Conservation (phyloP, 495 filamentous ascomycete species). For the Aspergillus conjunctus region DNA sequence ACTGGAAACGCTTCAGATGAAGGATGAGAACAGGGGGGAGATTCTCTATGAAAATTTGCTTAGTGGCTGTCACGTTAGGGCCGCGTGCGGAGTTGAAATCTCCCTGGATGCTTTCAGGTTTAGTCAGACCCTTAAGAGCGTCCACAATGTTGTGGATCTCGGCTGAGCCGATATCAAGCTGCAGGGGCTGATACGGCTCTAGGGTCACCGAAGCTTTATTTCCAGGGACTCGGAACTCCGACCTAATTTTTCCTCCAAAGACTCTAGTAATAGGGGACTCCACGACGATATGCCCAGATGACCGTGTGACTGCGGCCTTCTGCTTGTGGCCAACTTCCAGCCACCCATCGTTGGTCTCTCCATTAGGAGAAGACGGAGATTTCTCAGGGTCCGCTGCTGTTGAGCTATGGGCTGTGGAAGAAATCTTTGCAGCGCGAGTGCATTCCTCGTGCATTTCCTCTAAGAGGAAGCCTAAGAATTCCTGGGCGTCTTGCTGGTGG, state of each 20-base stretch:
- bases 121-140: slow-evolving; percentile 81
- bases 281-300: slow-evolving; percentile 70
- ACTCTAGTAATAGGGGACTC: slow-evolving; percentile 91
- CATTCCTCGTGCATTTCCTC: slow-evolving; percentile 95
- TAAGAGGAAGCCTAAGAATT: slow-evolving; percentile 92
- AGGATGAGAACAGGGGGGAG: slow-evolving; percentile 91
- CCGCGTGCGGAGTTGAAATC: slow-evolving; percentile 85
- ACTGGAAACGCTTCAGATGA: slow-evolving; percentile 96
- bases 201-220: slow-evolving; percentile 87
- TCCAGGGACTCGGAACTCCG: slow-evolving; percentile 84
- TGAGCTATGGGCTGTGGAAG: slow-evolving; percentile 30
- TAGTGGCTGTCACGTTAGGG: slow-evolving; percentile 74
- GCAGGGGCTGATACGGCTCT: slow-evolving; percentile 91
- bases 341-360: slow-evolving; percentile 64
- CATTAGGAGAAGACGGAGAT: slow-evolving; percentile 39
- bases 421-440: slow-evolving; percentile 67
- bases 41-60: slow-evolving; percentile 94
- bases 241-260: slow-evolving; percentile 89
- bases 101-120: slow-evolving; percentile 79
- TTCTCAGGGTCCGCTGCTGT: slow-evolving; percentile 46
- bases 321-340: slow-evolving; percentile 93
- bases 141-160: slow-evolving; percentile 89
- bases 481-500: slow-evolving; percentile 97
- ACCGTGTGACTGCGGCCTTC: slow-evolving; percentile 80
- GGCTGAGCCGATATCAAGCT: slow-evolving; percentile 87